Percentiles rank a stretch among this genome's conserved stretches.
phyloP scores from a whole-genome alignment of 495 filamentous ascomycete genomes.

The Neurospora sp. region DNA sequence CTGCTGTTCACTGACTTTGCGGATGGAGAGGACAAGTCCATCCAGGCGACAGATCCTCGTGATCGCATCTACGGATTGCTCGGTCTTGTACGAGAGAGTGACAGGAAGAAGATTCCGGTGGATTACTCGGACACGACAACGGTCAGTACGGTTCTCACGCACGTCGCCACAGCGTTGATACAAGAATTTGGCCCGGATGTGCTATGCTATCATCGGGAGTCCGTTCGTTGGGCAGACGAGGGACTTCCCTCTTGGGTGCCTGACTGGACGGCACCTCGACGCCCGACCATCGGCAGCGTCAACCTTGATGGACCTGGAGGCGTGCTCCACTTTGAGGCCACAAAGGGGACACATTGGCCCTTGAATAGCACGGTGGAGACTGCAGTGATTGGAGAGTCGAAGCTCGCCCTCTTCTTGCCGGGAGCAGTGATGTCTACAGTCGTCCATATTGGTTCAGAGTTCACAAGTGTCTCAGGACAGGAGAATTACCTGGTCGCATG shows the following conservation, averaged over 20 bases:
- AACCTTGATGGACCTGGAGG: neutral
- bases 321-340: neutral
- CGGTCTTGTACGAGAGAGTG: conserved; percentile 6
- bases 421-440: neutral
- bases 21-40: neutral
- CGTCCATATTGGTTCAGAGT: neutral
- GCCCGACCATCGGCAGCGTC: neutral
- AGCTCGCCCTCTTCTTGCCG: neutral
- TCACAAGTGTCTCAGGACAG: neutral
- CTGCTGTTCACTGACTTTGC: neutral
- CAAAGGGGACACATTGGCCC: neutral
- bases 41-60: conserved; percentile 9
- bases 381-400: neutral
- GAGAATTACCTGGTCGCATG: neutral
- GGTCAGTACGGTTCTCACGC: conserved; percentile 45
- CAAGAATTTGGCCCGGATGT: conserved; percentile 3
- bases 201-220: neutral
- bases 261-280: neutral
- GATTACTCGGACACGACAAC: conserved; percentile 8
- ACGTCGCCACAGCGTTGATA: conserved; percentile 39
- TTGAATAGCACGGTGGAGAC: neutral
- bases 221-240: neutral
- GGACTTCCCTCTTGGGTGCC: conserved; percentile 7
- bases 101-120: conserved; percentile 5
- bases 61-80: conserved; percentile 16